These are phyloP conservation scores for Cyclotella baltica DNA, from an alignment of 108 stramenopile genomes.

Conservation along the genomic window DNA sequence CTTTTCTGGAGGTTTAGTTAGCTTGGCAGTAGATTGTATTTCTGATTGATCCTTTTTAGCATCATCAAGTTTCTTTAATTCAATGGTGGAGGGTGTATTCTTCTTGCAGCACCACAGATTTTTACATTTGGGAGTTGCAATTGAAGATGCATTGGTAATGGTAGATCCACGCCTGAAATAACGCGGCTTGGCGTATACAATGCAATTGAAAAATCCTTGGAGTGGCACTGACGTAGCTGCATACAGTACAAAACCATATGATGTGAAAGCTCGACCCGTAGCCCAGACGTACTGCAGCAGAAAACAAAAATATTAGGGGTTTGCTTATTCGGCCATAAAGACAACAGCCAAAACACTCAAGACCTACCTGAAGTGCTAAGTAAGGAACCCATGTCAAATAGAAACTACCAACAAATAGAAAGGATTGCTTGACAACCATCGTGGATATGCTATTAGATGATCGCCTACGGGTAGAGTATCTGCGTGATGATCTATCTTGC, in stretches of 20 bases:
- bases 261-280: conserved; percentile 13
- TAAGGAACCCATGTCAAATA: conserved; percentile 9
- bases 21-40: conserved; percentile 1
- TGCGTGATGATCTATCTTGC: not conserved
- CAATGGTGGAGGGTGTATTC: not conserved
- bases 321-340: not conserved
- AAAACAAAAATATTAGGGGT: not conserved
- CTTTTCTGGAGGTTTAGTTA: not conserved
- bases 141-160: not conserved
- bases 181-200: conserved; percentile 7
- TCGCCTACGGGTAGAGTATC: not conserved
- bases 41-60: not conserved
- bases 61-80: not conserved
- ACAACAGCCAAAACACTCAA: not conserved
- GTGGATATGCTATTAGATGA: conserved; percentile 2
- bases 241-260: conserved; percentile 25
- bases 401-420: conserved; percentile 11
- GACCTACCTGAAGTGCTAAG: not conserved
- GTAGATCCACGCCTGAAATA: not conserved
- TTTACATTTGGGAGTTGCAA: not conserved
- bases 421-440: conserved; percentile 6
- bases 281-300: conserved; percentile 26
- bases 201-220: conserved; percentile 31
- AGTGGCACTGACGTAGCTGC: conserved; percentile 21
- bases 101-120: not conserved